phyloP scores from a whole-genome alignment of 768 basidiomycete species.

The Xerocomus brunneocitrinus region DNA sequence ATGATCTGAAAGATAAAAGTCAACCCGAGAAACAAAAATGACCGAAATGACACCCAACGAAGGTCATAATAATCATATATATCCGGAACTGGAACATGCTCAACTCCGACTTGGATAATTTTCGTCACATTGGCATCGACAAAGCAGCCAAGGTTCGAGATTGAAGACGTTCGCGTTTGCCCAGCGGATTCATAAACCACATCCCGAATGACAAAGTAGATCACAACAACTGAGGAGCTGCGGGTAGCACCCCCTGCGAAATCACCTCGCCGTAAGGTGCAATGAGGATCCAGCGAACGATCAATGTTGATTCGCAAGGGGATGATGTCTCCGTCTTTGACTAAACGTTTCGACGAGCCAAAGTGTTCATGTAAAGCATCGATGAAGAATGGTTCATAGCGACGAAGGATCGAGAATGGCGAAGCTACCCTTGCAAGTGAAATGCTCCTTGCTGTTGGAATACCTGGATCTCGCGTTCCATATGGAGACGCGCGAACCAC shows the following conservation, averaged over 20 bases:
- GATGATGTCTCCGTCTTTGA: constrained; percentile 74
- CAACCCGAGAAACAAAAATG: background rate
- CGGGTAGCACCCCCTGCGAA: background rate
- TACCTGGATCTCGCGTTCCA: constrained; percentile 49
- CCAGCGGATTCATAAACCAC: constrained; percentile 58
- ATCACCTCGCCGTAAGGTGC: constrained; percentile 3
- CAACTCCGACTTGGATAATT: constrained; percentile 75
- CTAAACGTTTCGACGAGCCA: constrained; percentile 44
- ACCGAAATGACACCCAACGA: constrained; percentile 36
- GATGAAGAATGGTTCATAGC: constrained; percentile 59
- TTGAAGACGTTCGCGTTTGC: constrained; percentile 40
- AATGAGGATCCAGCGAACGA: constrained; percentile 21
- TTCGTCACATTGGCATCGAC: constrained; percentile 70
- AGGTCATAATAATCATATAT: constrained; percentile 44
- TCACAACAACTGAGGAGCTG: constrained; percentile 39
- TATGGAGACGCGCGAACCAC: constrained; percentile 54
- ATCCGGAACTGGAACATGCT: constrained; percentile 59
- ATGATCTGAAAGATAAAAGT: constrained; percentile 21
- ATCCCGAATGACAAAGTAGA: constrained; percentile 77
- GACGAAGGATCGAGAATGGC: constrained; percentile 59
- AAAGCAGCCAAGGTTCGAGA: constrained; percentile 81
- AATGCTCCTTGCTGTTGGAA: constrained; percentile 66
- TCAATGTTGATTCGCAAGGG: constrained; percentile 60
- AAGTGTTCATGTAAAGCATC: constrained; percentile 63
- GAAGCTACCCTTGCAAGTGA: constrained; percentile 82